Evolutionary conservation across 331 rosid genomes (phyloP).

Genomic region (Erythrophleum ivorense): DNA sequence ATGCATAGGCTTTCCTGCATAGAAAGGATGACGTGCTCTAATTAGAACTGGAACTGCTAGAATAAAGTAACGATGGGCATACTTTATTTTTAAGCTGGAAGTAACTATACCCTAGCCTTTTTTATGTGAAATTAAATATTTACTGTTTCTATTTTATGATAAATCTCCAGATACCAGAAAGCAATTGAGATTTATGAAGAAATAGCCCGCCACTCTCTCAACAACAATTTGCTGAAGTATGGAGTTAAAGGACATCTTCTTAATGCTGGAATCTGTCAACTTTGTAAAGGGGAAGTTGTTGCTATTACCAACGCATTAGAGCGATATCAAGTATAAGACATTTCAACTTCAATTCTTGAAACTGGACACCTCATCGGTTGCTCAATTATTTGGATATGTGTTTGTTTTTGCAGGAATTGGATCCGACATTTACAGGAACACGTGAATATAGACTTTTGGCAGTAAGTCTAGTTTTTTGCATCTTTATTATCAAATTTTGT

Average conservation of each 20-base stretch:
- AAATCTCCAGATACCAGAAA: constrained; percentile 71
- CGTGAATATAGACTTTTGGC: constrained; percentile 85
- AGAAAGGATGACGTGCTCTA: constrained; percentile 17
- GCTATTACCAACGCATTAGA: constrained; percentile 92
- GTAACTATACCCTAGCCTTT: not conserved
- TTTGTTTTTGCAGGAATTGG: constrained; percentile 76
- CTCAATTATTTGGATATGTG: constrained; percentile 26
- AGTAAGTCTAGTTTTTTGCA: constrained; percentile 50
- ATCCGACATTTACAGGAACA: constrained; percentile 91
- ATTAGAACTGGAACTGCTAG: constrained; percentile 19
- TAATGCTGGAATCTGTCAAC: constrained; percentile 96
- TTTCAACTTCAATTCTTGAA: constrained; percentile 35
- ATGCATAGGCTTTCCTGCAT: not conserved
- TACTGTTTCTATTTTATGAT: constrained; percentile 21
- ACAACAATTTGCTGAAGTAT: constrained; percentile 85
- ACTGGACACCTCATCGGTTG: constrained; percentile 31
- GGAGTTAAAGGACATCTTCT: constrained; percentile 99
- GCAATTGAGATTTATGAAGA: constrained; percentile 85
- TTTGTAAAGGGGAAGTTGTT: constrained; percentile 80
- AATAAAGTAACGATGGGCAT: not conserved
- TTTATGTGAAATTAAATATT: constrained; percentile 11
- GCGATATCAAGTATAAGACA: constrained; percentile 71
- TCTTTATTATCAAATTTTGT: constrained; percentile 1
- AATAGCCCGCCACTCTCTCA: constrained; percentile 88
- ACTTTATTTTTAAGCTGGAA: not conserved